Evolutionary conservation across 1,284 basidiomycete species (phyloP).

Genomic region (Ceratorhiza oryzae-sativae): DNA sequence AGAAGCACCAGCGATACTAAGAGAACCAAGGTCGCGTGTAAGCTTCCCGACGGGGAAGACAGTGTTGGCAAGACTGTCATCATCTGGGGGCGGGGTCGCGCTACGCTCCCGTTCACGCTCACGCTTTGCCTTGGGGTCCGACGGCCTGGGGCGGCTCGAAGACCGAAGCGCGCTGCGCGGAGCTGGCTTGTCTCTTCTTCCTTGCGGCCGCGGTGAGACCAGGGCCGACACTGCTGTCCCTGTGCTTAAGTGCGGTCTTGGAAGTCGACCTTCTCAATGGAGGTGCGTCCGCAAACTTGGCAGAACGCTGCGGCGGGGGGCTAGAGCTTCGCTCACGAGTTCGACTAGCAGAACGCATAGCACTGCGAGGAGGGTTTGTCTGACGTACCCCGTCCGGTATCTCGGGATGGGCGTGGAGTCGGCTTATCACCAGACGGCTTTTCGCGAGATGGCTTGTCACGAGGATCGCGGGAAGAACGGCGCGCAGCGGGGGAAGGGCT

Average conservation of each 20-base stretch:
- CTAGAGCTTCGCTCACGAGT: constrained; percentile 29
- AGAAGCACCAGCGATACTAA: constrained; percentile 11
- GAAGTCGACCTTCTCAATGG: constrained; percentile 27
- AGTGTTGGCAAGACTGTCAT: neutral
- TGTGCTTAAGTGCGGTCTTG: constrained; percentile 24
- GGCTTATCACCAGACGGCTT: constrained; percentile 1
- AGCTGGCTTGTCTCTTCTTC: constrained; percentile 19
- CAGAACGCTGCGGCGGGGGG: constrained; percentile 30
- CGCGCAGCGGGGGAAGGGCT: constrained; percentile 30
- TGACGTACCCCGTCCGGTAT: neutral
- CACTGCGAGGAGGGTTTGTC: constrained; percentile 31
- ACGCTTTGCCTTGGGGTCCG: constrained; percentile 26
- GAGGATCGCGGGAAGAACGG: constrained; percentile 3
- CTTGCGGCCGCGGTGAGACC: neutral
- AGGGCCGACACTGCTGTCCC: constrained; percentile 28
- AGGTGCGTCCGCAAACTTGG: constrained; percentile 26
- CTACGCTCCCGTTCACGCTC: constrained; percentile 20
- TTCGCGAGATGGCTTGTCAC: constrained; percentile 4
- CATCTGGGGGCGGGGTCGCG: constrained; percentile 2
- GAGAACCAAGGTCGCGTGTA: constrained; percentile 32
- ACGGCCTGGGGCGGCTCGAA: constrained; percentile 22
- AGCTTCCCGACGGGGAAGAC: constrained; percentile 33
- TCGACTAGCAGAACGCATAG: constrained; percentile 35
- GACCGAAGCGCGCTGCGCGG: constrained; percentile 23
- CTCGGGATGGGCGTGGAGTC: constrained; percentile 15